Evolutionary conservation across 306 rosid genomes (phyloP).

Genomic region (Citrullus colocynthis): DNA sequence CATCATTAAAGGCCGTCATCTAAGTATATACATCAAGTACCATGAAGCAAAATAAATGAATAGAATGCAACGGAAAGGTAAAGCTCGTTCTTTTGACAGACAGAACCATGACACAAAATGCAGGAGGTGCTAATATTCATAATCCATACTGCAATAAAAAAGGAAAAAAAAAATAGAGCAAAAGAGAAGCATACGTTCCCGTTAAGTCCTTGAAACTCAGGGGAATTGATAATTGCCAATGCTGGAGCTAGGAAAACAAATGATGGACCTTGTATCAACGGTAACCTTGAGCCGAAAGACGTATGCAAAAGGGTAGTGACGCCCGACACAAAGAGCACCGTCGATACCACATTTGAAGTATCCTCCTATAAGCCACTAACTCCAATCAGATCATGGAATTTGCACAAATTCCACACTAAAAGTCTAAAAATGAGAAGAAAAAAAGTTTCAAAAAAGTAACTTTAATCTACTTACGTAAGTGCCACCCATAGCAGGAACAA

Average conservation of each 20-base stretch:
- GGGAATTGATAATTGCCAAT: constrained; percentile 74
- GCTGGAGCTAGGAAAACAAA: constrained; percentile 85
- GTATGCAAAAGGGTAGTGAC: constrained; percentile 82
- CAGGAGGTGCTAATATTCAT: neutral
- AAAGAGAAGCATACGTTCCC: constrained; percentile 52
- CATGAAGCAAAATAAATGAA: neutral
- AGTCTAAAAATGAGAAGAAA: neutral
- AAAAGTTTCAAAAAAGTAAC: neutral
- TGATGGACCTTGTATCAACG: constrained; percentile 93
- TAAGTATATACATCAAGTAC: neutral
- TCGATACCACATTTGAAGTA: constrained; percentile 74
- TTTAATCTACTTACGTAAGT: constrained; percentile 50
- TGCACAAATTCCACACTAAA: neutral
- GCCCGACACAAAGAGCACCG: constrained; percentile 81
- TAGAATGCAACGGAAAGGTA: neutral
- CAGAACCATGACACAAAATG: neutral
- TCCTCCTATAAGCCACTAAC: constrained; percentile 72
- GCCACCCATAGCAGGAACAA: constrained; percentile 99
- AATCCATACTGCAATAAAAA: neutral
- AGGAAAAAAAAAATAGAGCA: neutral
- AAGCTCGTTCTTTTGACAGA: neutral
- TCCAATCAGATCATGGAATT: constrained; percentile 35
- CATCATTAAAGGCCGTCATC: neutral
- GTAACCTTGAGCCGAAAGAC: constrained; percentile 80
- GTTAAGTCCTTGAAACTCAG: constrained; percentile 70